These are phyloP conservation scores for Samsoniella hepiali DNA, from an alignment of 2,329 filamentous ascomycete species.

Conservation along the genomic window DNA sequence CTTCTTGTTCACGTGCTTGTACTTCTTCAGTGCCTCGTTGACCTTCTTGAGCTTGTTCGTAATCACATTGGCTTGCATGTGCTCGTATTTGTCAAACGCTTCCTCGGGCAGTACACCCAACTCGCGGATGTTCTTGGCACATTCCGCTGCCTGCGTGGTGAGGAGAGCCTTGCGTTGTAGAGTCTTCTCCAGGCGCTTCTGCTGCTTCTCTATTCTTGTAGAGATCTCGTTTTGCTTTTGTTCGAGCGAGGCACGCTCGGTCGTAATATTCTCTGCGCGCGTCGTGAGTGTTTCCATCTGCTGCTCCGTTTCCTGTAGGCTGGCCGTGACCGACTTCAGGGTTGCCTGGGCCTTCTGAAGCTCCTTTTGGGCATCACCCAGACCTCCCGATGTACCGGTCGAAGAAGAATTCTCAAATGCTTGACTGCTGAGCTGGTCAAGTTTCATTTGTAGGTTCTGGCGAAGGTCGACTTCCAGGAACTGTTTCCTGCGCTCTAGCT, in stretches of 20 bases:
- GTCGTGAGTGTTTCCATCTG: conserved; percentile 56
- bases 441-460: conserved; percentile 81
- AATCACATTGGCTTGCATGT: conserved; percentile 71
- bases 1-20: conserved; percentile 98
- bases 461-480: conserved; percentile 81
- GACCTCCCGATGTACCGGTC: conserved; percentile 57
- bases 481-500: conserved; percentile 76
- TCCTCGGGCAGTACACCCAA: conserved; percentile 91
- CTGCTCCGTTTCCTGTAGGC: conserved; percentile 70
- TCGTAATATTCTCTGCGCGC: conserved; percentile 55
- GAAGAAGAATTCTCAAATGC: conserved; percentile 61
- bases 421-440: conserved; percentile 79
- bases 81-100: conserved; percentile 86
- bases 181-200: conserved; percentile 88
- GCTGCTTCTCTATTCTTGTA: conserved; percentile 74
- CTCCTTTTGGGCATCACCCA: conserved; percentile 78
- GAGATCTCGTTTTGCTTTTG: conserved; percentile 73
- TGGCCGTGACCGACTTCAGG: conserved; percentile 63
- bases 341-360: conserved; percentile 72
- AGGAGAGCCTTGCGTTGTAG: conserved; percentile 83
- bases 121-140: conserved; percentile 84
- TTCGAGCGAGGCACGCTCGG: conserved; percentile 60
- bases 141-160: conserved; percentile 73
- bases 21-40: conserved; percentile 91
- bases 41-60: conserved; percentile 78